Conservation (phyloP, 23 red algal species). For the Agarophyton chilense region DNA sequence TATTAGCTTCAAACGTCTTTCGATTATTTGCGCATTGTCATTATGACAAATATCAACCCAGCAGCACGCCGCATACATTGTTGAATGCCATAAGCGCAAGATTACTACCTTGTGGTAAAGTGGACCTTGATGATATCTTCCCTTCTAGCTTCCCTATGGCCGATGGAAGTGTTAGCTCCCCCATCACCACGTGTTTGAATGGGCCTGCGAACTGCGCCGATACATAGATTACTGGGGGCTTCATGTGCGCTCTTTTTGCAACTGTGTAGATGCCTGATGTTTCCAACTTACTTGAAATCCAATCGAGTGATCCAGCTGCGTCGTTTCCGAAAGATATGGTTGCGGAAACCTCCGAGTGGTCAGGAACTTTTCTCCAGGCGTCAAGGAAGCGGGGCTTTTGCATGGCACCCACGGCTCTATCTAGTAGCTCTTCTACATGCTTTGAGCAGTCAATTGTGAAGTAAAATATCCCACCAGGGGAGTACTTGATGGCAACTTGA, state of each 20-base stretch:
- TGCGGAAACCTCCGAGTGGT: constrained; percentile 20
- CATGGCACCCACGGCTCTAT: constrained; percentile 19
- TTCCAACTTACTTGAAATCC: constrained; percentile 16
- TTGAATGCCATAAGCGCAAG: constrained; percentile 26
- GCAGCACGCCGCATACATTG: constrained; percentile 25
- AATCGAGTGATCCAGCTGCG: not conserved
- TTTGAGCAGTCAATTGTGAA: constrained; percentile 43
- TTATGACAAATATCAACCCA: not conserved
- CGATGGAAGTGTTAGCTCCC: constrained; percentile 56
- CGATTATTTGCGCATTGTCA: not conserved
- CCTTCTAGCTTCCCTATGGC: not conserved
- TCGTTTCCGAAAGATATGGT: constrained; percentile 5
- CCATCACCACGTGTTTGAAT: constrained; percentile 19
- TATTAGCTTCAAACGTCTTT: not conserved
- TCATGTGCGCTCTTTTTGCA: constrained; percentile 44
- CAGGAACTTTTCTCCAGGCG: constrained; percentile 51
- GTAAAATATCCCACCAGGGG: constrained; percentile 52
- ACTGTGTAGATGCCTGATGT: constrained; percentile 48
- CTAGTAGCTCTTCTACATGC: constrained; percentile 16
- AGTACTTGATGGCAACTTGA: constrained; percentile 61
- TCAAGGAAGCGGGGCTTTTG: constrained; percentile 30
- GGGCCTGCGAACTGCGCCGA: constrained; percentile 23
- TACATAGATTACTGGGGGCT: constrained; percentile 51
- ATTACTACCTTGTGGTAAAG: not conserved
- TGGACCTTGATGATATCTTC: constrained; percentile 39